Conservation (phyloP, 179 eudicot species). For the Beta corolliflora region DNA sequence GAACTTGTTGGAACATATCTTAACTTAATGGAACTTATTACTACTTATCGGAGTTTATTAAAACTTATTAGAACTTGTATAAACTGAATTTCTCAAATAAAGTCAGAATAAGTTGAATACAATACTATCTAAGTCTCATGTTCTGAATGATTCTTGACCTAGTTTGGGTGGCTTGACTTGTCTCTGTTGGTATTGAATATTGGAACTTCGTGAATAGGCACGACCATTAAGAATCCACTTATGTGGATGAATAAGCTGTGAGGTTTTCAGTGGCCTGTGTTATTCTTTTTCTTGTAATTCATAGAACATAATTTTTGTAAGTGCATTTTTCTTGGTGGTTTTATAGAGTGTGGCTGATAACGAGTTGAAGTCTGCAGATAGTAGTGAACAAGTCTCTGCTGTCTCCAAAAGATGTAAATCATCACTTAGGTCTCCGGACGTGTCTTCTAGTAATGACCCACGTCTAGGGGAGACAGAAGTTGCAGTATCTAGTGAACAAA, state of each 20-base stretch:
- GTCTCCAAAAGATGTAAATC: slow-evolving; percentile 28
- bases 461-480: slow-evolving; percentile 56
- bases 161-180: background rate
- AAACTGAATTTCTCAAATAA: too few species aligned
- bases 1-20: too few species aligned
- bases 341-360: slow-evolving; percentile 31
- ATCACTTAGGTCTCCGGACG: slow-evolving; percentile 34
- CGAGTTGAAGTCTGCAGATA: slow-evolving; percentile 33
- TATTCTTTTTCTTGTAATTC: background rate
- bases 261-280: background rate
- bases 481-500: slow-evolving; percentile 51
- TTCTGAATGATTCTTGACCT: background rate
- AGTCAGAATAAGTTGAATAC: too few species aligned
- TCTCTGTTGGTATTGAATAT: background rate
- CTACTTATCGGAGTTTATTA: too few species aligned
- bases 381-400: slow-evolving; percentile 23
- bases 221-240: background rate
- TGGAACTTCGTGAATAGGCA: background rate
- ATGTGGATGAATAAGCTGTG: background rate
- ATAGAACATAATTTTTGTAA: background rate
- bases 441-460: slow-evolving; percentile 35
- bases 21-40: too few species aligned
- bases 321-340: slow-evolving; percentile 10
- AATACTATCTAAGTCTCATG: too few species aligned
- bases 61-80: too few species aligned